Percentiles rank a stretch among this genome's conserved stretches.
phyloP scores from a whole-genome alignment of 331 rosid genomes.

The Stylosanthes scabra region DNA sequence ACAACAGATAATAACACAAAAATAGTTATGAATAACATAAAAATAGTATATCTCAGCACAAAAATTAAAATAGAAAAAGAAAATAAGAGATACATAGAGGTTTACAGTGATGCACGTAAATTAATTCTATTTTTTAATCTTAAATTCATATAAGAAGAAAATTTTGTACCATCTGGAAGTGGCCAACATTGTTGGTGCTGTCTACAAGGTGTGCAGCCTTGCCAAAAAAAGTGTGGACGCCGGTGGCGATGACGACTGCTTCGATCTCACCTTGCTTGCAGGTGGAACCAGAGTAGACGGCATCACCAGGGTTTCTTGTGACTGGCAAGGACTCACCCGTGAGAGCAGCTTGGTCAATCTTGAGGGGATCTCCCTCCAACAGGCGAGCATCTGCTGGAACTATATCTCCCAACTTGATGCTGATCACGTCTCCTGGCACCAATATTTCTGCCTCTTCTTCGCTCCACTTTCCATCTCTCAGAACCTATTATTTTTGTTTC shows the following conservation, averaged over 20 bases:
- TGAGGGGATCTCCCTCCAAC: conserved; percentile 84
- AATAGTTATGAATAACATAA: too few relatives aligned
- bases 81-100: too few relatives aligned
- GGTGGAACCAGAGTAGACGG: conserved; percentile 87
- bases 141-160: too few relatives aligned
- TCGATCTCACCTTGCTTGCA: conserved; percentile 97
- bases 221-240: conserved; percentile 92
- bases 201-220: conserved; percentile 96
- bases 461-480: conserved; percentile 85
- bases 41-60: too few relatives aligned
- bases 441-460: conserved; percentile 80
- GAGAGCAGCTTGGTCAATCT: conserved; percentile 91
- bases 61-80: too few relatives aligned
- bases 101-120: too few relatives aligned
- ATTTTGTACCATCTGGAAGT: conserved; percentile 76
- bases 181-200: conserved; percentile 94
- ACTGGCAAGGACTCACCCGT: conserved; percentile 95
- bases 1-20: too few relatives aligned
- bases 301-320: conserved; percentile 74
- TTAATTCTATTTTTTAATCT: too few relatives aligned
- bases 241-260: conserved; percentile 91
- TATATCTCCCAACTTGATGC: conserved; percentile 91
- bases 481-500: conserved; percentile 46
- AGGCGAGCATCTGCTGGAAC: conserved; percentile 95
- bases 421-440: conserved; percentile 91